phyloP scores from a whole-genome alignment of 2,329 filamentous ascomycete species.

The Monosporascus sp. region DNA sequence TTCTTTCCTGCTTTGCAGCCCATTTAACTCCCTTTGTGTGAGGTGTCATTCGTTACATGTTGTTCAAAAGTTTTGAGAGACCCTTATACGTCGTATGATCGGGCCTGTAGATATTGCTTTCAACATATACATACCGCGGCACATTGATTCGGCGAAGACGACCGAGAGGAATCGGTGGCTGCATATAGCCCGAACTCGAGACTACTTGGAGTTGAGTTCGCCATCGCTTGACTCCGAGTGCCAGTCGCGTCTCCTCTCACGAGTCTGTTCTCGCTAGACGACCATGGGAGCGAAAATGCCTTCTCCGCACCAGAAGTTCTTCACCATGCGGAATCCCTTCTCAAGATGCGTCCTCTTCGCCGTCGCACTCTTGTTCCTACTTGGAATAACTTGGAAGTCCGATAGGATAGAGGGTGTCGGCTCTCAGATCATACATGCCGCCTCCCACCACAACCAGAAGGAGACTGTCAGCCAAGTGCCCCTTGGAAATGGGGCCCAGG shows the following conservation, averaged over 20 bases:
- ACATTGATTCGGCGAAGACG: background rate
- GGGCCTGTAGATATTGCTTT: background rate
- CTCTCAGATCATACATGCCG: slow-evolving; percentile 36
- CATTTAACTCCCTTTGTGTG: slow-evolving; percentile 10
- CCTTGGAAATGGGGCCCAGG: slow-evolving; percentile 20
- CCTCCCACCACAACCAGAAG: slow-evolving; percentile 27
- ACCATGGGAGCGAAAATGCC: slow-evolving; percentile 35
- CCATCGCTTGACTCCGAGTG: no score
- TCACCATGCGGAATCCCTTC: slow-evolving; percentile 45
- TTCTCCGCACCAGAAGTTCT: slow-evolving; percentile 34
- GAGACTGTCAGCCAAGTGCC: slow-evolving; percentile 25
- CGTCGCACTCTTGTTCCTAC: slow-evolving; percentile 35
- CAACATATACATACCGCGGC: background rate
- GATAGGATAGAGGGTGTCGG: slow-evolving; percentile 35
- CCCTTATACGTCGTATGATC: background rate
- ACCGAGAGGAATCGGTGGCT: background rate
- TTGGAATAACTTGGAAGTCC: slow-evolving; percentile 35
- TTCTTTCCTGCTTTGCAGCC: slow-evolving; percentile 6
- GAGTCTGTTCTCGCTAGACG: slow-evolving; percentile 1
- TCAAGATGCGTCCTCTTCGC: slow-evolving; percentile 39
- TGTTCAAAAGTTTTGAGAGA: slow-evolving; percentile 7
- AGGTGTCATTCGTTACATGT: slow-evolving; percentile 16
- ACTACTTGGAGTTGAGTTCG: background rate
- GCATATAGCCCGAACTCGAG: background rate
- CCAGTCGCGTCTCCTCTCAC: no score